A percentile compares a stretch with the other conserved stretches of the same genome.
These are phyloP conservation scores for Macaranga tanarius DNA, from an alignment of 441 rosid species.

Conservation along the genomic window DNA sequence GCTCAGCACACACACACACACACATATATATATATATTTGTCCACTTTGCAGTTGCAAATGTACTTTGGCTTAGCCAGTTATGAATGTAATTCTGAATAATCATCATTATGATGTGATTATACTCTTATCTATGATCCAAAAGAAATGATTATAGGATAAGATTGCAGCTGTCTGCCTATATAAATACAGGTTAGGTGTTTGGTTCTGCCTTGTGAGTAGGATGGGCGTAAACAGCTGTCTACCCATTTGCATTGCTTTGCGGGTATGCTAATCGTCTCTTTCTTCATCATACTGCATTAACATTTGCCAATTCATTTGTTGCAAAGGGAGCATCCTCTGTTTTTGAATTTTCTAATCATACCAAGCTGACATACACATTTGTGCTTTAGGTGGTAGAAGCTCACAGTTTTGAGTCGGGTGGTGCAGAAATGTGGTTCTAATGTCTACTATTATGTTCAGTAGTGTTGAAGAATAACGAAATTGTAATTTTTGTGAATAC, in stretches of 20 bases:
- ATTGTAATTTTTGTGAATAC: conserved; percentile 14
- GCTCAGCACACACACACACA: too few species aligned
- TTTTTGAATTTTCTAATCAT: not conserved
- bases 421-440: too few species aligned
- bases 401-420: not conserved
- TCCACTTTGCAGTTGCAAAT: too few species aligned
- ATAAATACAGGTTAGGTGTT: not conserved
- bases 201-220: not conserved
- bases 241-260: not conserved
- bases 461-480: not conserved
- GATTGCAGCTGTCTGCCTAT: not conserved
- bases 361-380: not conserved
- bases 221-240: not conserved
- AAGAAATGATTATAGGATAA: not conserved
- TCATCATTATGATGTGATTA: too few species aligned
- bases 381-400: not conserved
- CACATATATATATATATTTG: too few species aligned
- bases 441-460: too few species aligned
- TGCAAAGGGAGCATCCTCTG: not conserved
- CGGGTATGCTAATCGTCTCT: not conserved
- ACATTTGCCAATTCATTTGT: not conserved
- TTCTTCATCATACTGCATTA: not conserved
- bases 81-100: too few species aligned
- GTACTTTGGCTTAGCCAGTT: too few species aligned
- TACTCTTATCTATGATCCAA: too few species aligned